Evolutionary conservation across 164 flowering plant species (phyloP).

Genomic region (Macadamia tetraphylla): DNA sequence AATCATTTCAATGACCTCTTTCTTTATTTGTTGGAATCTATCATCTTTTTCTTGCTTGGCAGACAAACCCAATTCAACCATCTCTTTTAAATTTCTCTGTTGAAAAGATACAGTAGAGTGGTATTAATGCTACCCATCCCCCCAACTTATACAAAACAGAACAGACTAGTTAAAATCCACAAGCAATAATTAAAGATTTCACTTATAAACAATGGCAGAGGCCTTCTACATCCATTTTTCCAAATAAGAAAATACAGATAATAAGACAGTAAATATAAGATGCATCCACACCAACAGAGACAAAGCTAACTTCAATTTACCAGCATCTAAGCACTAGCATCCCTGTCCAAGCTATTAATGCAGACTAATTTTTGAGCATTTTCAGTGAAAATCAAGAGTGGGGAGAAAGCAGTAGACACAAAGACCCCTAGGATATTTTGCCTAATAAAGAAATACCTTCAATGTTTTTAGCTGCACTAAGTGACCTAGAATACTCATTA

Average conservation of each 20-base stretch:
- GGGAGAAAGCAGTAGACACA: no score
- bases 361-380: no score
- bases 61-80: conserved; percentile 62
- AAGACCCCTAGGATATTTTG: background rate
- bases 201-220: no score
- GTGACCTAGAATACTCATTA: conserved; percentile 89
- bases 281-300: no score
- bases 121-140: background rate
- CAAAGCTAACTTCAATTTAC: no score
- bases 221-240: no score
- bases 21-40: conserved; percentile 70
- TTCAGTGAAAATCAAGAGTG: no score
- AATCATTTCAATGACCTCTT: conserved; percentile 82
- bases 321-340: no score
- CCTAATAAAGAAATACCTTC: conserved; percentile 38
- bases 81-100: conserved; percentile 81
- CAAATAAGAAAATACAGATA: no score
- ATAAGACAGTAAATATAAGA: no score
- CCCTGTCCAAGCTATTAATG: no score
- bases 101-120: conserved; percentile 7
- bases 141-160: conserved; percentile 1
- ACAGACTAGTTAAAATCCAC: background rate
- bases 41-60: conserved; percentile 79
- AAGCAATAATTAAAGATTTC: background rate
- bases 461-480: conserved; percentile 80